Conservation (phyloP, 2,329 filamentous ascomycete species). For the Aspergillus sp. region DNA sequence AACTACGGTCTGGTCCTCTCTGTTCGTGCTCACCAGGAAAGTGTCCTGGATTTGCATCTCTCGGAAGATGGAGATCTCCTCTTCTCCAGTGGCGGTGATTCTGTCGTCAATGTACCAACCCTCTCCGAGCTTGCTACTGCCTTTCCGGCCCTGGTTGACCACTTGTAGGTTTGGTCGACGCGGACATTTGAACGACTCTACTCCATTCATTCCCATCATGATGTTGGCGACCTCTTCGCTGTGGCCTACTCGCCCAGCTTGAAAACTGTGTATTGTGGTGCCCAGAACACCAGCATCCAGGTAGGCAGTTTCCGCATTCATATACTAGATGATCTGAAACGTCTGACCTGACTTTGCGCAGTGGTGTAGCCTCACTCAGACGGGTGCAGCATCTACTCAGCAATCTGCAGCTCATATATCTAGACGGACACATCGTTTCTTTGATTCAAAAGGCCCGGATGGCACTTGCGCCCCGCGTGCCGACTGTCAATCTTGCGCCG, state of each 20-base stretch:
- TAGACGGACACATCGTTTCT: conserved; percentile 80
- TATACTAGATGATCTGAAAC: background rate
- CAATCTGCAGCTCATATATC: conserved; percentile 71
- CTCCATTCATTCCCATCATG: conserved; percentile 89
- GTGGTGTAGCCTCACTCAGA: conserved; percentile 74
- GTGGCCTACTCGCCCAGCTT: conserved; percentile 80
- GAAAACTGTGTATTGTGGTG: conserved; percentile 84
- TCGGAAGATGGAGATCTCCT: conserved; percentile 73
- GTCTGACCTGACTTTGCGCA: conserved; percentile 23
- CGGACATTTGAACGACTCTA: conserved; percentile 73
- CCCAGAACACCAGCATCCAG: conserved; percentile 91
- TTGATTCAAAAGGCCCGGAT: conserved; percentile 84
- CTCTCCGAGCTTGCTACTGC: background rate
- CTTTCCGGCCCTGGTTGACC: background rate
- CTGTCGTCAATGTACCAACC: conserved; percentile 73
- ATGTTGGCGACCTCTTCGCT: conserved; percentile 94
- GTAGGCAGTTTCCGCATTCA: conserved; percentile 31
- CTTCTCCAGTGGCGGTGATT: conserved; percentile 91
- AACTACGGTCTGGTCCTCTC: conserved; percentile 79
- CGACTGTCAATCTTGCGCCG: conserved; percentile 47
- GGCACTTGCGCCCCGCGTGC: conserved; percentile 73
- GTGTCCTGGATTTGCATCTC: conserved; percentile 80
- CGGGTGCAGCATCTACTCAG: conserved; percentile 62
- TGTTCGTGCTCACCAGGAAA: conserved; percentile 87
- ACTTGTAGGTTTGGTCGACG: conserved; percentile 72